Conservation (phyloP, 352 stramenopile genomes). For the Globisporangium nodosum region DNA sequence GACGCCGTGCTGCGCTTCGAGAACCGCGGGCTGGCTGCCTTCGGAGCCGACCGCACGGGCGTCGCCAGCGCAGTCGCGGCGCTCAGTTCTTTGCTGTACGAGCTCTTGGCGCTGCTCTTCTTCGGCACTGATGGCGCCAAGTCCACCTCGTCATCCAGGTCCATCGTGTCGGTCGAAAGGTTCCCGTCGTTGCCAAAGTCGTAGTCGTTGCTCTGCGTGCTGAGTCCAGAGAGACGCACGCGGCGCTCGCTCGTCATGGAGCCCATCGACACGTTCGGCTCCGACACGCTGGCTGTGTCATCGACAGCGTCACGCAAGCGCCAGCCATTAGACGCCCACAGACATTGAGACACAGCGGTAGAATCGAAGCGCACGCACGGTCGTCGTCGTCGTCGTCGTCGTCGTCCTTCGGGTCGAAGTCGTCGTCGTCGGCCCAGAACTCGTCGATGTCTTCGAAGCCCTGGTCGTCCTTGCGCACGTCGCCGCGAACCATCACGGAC, state of each 20-base stretch:
- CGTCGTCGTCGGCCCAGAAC: conserved; percentile 71
- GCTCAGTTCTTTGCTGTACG: neutral
- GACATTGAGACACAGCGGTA: neutral
- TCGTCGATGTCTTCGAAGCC: conserved; percentile 87
- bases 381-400: conserved; percentile 40
- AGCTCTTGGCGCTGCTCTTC: neutral
- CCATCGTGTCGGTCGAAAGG: conserved; percentile 19
- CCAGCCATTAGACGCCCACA: conserved; percentile 4
- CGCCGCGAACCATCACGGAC: conserved; percentile 47
- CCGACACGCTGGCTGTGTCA: conserved; percentile 27
- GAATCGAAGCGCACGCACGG: conserved; percentile 7
- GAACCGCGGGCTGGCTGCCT: conserved; percentile 10
- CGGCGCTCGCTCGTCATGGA: conserved; percentile 44
- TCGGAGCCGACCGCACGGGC: neutral
- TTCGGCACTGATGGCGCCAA: neutral
- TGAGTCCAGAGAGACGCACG: conserved; percentile 33
- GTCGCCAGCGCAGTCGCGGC: neutral
- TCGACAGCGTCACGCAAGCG: too few relatives aligned
- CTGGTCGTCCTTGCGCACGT: conserved; percentile 70
- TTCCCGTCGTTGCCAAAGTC: conserved; percentile 17
- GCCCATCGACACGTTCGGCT: conserved; percentile 41
- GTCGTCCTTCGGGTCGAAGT: conserved; percentile 15
- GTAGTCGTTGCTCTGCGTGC: conserved; percentile 22
- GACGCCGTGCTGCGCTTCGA: conserved; percentile 16
- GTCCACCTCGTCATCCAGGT: conserved; percentile 13